Evolutionary conservation across 768 basidiomycete species (phyloP).

Genomic region (Xerocomus brunneocitrinus): DNA sequence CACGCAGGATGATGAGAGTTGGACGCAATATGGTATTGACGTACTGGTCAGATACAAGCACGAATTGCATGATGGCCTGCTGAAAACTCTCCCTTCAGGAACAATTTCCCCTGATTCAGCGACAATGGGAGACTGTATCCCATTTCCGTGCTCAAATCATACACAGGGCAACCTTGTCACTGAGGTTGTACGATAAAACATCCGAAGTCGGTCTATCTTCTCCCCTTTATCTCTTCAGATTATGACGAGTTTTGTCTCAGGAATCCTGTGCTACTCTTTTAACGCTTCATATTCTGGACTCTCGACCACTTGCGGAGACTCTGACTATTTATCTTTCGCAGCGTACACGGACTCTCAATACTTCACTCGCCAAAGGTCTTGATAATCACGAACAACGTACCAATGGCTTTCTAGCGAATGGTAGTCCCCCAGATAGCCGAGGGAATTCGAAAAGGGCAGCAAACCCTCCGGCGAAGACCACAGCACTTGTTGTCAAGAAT

Average conservation of each 20-base stretch:
- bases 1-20: constrained; percentile 57
- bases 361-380: constrained; percentile 36
- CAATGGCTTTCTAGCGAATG: constrained; percentile 38
- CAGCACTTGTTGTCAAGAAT: constrained; percentile 51
- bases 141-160: constrained; percentile 87
- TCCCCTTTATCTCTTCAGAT: background rate
- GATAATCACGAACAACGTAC: constrained; percentile 17
- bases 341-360: constrained; percentile 55
- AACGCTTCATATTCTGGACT: constrained; percentile 86
- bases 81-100: constrained; percentile 41
- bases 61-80: background rate
- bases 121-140: constrained; percentile 89
- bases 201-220: constrained; percentile 41
- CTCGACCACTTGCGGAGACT: constrained; percentile 70
- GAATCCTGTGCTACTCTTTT: constrained; percentile 74
- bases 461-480: constrained; percentile 27
- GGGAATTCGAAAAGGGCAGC: background rate
- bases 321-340: constrained; percentile 68
- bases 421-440: constrained; percentile 25
- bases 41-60: constrained; percentile 45
- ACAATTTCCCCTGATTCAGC: constrained; percentile 83
- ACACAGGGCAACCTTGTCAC: constrained; percentile 78
- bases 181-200: constrained; percentile 57
- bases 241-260: constrained; percentile 33
- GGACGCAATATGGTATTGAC: constrained; percentile 57